phyloP scores from a whole-genome alignment of 1,284 basidiomycete genomes.

The Leccinum holopus region DNA sequence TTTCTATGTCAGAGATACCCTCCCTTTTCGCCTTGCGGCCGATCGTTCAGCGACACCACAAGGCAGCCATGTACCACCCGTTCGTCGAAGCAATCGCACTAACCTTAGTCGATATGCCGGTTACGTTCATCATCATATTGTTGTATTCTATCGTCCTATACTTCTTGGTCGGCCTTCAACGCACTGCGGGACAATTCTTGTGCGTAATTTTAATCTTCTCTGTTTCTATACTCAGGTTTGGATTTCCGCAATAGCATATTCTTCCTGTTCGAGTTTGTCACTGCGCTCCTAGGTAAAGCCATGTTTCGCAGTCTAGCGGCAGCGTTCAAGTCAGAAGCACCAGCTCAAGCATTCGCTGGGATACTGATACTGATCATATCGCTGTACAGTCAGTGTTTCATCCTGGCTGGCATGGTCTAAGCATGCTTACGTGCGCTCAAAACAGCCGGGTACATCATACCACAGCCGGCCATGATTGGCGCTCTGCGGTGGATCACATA shows the following conservation, averaged over 20 bases:
- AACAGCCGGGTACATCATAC: slow-evolving; percentile 44
- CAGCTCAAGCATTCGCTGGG: slow-evolving; percentile 61
- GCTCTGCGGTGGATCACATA: slow-evolving; percentile 65
- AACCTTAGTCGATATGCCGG: slow-evolving; percentile 60
- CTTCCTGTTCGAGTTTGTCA: slow-evolving; percentile 50
- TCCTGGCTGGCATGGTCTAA: background rate
- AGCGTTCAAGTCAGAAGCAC: slow-evolving; percentile 49
- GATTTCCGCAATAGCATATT: slow-evolving; percentile 41
- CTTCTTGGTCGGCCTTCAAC: slow-evolving; percentile 54
- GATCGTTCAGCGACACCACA: slow-evolving; percentile 55
- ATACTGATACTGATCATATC: slow-evolving; percentile 48
- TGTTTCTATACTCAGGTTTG: slow-evolving; percentile 10
- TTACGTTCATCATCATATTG: slow-evolving; percentile 45
- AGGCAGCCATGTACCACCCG: slow-evolving; percentile 55
- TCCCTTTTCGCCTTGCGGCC: slow-evolving; percentile 54
- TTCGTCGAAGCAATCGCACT: slow-evolving; percentile 57
- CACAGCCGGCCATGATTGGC: slow-evolving; percentile 59
- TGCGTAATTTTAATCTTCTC: slow-evolving; percentile 22
- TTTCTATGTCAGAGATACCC: slow-evolving; percentile 40
- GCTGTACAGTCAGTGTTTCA: slow-evolving; percentile 42
- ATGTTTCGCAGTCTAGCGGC: slow-evolving; percentile 62
- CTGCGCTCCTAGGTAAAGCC: slow-evolving; percentile 59
- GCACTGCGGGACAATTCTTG: slow-evolving; percentile 46
- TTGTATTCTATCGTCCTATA: slow-evolving; percentile 55
- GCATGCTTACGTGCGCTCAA: slow-evolving; percentile 3